Evolutionary conservation across 73 alveolate genomes (phyloP), one percentile per base, ranked within the genome.

Genomic region (Effrenium voratum): DNA sequence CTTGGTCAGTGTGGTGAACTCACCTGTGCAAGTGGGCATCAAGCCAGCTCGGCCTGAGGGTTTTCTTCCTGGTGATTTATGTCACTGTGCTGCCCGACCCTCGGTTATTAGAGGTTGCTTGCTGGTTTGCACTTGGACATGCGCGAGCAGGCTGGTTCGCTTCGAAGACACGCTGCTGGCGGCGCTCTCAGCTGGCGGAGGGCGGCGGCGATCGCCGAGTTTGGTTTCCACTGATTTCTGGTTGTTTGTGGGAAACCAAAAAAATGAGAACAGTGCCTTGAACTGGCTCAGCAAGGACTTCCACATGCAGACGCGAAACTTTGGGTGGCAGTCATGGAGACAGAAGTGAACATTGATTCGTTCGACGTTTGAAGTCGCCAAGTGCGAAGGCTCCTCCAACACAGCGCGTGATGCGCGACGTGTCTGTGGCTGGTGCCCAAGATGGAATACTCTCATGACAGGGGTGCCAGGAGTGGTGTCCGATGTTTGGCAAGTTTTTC

Each of bases 351-450:
- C 66, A 52, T 52, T 52, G 66, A 10, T 52, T 10, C 19, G 28
- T 52, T 19, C 28, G 36, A 1, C 34, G 72, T 32, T 24, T 57
- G 28, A 57, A 1, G 28, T 26, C 28, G 28, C 28, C 72, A 57
- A 32, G 1, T 55, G 68, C 68, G 32, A 28, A 72, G 82, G 82
- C 97, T 28, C 97, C 97, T 16, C 97, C 97, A 26, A 90, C 97
- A 41, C 97, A 90, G 75, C 97, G 97, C n/a, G 97, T 90, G 88
- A 79, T 80, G 44, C 82, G 97, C 34, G 97, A 90, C 87, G 34
- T 90, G 43, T 46, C 97, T 0, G 97, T 90, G 88, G n/a, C n/a
- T n/a, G n/a, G n/a, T n/a, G n/a, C n/a, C n/a, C n/a, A n/a, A n/a
- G n/a, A n/a, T n/a, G n/a, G n/a, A n/a, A n/a, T n/a, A n/a, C n/a